These are phyloP conservation scores for Candida endomychidarum DNA, from an alignment of 805 yeast genomes.

Conservation along the genomic window DNA sequence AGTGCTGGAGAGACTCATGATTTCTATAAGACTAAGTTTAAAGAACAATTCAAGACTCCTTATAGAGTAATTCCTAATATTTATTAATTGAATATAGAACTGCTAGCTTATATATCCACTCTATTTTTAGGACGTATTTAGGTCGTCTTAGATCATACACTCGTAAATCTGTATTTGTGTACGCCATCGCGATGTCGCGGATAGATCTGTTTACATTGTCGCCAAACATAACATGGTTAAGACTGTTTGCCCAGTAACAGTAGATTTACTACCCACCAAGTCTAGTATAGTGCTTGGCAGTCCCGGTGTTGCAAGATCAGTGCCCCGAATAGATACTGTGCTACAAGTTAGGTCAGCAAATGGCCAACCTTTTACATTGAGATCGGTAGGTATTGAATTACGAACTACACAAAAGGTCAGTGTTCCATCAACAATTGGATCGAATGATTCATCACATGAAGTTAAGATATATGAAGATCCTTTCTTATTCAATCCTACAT, in stretches of 20 bases:
- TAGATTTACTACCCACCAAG: slow-evolving; percentile 49
- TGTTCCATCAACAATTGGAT: slow-evolving; percentile 38
- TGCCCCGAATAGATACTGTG: slow-evolving; percentile 59
- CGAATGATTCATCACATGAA: slow-evolving; percentile 34
- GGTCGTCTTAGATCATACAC: too few relatives aligned
- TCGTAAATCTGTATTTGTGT: too few relatives aligned
- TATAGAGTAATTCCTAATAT: slow-evolving; percentile 42
- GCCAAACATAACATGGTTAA: slow-evolving; percentile 10
- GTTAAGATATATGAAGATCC: slow-evolving; percentile 37
- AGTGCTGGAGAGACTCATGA: slow-evolving; percentile 54
- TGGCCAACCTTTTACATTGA: slow-evolving; percentile 46
- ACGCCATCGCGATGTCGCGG: background rate
- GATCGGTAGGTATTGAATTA: slow-evolving; percentile 49
- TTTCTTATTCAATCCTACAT: slow-evolving; percentile 36
- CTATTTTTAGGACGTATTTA: too few relatives aligned
- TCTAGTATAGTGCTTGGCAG: slow-evolving; percentile 59
- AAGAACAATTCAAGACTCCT: slow-evolving; percentile 24
- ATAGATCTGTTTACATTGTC: background rate
- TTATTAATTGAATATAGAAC: too few relatives aligned
- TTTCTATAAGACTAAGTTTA: slow-evolving; percentile 41
- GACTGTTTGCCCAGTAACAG: slow-evolving; percentile 28
- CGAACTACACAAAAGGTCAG: slow-evolving; percentile 51
- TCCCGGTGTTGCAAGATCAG: slow-evolving; percentile 64
- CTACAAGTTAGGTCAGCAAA: slow-evolving; percentile 53
- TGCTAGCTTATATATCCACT: too few relatives aligned